Conservation (phyloP, 345 rosid species). For the Erucastrum elatum region DNA sequence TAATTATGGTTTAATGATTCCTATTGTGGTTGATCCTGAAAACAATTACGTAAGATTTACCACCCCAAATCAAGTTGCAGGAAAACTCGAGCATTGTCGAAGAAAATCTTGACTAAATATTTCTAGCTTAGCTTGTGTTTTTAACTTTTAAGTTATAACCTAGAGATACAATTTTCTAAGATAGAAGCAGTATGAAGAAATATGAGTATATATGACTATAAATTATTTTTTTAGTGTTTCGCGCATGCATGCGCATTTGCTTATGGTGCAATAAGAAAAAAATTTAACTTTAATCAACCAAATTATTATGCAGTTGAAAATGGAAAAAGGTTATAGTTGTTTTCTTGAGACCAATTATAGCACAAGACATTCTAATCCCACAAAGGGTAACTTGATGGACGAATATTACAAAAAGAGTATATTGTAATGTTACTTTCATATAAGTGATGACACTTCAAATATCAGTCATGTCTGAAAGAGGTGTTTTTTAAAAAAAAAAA, state of each 20-base stretch:
- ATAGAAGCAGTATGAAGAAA: background rate
- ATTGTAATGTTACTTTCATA: background rate
- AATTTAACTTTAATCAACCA: conserved; percentile 27
- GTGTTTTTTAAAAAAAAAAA: background rate
- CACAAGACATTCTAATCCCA: conserved; percentile 14
- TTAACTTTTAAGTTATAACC: background rate
- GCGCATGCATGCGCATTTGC: conserved; percentile 29
- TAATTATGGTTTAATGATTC: conserved; percentile 19
- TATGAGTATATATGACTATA: background rate
- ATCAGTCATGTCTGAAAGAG: conserved; percentile 3
- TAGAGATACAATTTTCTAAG: background rate
- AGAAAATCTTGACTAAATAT: background rate
- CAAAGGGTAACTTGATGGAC: conserved; percentile 1
- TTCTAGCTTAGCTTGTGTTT: background rate
- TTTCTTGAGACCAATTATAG: conserved; percentile 35
- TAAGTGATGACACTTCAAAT: background rate
- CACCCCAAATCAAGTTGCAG: background rate
- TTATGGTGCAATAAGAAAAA: conserved; percentile 6
- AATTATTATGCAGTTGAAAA: conserved; percentile 35
- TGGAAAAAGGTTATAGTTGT: conserved; percentile 15
- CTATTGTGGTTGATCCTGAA: conserved; percentile 23
- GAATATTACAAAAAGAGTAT: conserved; percentile 5
- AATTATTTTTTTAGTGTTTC: background rate
- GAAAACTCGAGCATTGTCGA: background rate
- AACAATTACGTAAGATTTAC: background rate